These are phyloP conservation scores for Fusarium robinianum DNA, from an alignment of 2,329 filamentous ascomycete species.

Conservation along the genomic window DNA sequence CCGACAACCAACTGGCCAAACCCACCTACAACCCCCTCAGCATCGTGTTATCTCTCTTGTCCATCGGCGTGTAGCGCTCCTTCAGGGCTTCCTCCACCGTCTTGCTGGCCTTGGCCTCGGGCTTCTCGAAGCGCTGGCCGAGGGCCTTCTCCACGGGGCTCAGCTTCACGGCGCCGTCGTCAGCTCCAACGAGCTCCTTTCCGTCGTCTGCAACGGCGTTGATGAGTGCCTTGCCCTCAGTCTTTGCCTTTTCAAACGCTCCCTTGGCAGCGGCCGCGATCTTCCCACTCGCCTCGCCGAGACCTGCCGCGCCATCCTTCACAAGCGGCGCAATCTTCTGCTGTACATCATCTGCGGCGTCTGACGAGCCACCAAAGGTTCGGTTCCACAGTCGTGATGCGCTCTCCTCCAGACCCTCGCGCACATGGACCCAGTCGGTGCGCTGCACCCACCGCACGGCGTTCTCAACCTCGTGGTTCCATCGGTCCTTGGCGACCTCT, in stretches of 20 bases:
- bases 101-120: constrained; percentile 47
- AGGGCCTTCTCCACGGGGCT: constrained; percentile 55
- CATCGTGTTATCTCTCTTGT: constrained; percentile 50
- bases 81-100: constrained; percentile 58
- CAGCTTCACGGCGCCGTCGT: constrained; percentile 40
- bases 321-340: constrained; percentile 41
- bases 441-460: constrained; percentile 68
- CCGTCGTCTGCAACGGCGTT: constrained; percentile 24
- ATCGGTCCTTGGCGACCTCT: constrained; percentile 74
- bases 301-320: constrained; percentile 39
- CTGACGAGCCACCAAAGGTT: constrained; percentile 42
- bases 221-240: constrained; percentile 34
- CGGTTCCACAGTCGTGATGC: constrained; percentile 51
- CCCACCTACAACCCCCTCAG: constrained; percentile 46
- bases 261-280: constrained; percentile 44
- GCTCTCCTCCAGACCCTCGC: constrained; percentile 60
- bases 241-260: constrained; percentile 41
- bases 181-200: constrained; percentile 45
- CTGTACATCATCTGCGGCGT: constrained; percentile 36
- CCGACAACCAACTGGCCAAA: constrained; percentile 12
- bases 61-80: constrained; percentile 58
- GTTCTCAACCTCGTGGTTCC: constrained; percentile 74
- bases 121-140: constrained; percentile 55
- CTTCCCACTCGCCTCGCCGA: constrained; percentile 28
- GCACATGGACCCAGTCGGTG: constrained; percentile 66